A percentile compares a stretch with the other conserved stretches of the same genome.
These are phyloP conservation scores for Ajuga reptans DNA, from an alignment of 305 asterid species.

Conservation along the genomic window DNA sequence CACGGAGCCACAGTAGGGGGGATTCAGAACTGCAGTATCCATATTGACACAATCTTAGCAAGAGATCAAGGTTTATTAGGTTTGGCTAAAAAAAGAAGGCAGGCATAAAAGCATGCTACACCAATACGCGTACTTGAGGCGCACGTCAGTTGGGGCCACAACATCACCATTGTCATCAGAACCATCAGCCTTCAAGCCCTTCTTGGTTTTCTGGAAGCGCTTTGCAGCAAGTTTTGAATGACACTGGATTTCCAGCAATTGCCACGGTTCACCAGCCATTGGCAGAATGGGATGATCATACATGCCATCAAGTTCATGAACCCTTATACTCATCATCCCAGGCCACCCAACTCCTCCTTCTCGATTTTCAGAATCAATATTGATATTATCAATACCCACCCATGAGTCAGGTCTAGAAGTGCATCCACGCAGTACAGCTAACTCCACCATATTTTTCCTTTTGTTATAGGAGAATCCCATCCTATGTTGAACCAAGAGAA, in stretches of 20 bases:
- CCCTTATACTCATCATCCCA: slow-evolving; percentile 99
- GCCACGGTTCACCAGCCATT: slow-evolving; percentile 99
- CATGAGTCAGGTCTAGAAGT: slow-evolving; percentile 72
- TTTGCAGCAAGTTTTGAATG: slow-evolving; percentile 97
- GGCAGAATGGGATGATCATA: slow-evolving; percentile 97
- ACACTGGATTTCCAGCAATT: slow-evolving; percentile 90
- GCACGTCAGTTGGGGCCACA: slow-evolving; percentile 53
- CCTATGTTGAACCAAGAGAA: slow-evolving; percentile 41
- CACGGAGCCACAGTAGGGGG: slow-evolving; percentile 92
- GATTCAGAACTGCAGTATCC: slow-evolving; percentile 78
- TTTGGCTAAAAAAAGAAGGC: slow-evolving; percentile 11
- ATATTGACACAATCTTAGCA: slow-evolving; percentile 21
- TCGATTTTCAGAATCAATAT: slow-evolving; percentile 68
- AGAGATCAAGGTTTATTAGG: background rate
- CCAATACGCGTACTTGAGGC: slow-evolving; percentile 55
- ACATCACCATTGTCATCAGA: slow-evolving; percentile 94
- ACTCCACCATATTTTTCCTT: slow-evolving; percentile 88
- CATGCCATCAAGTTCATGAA: slow-evolving; percentile 99
- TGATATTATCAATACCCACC: slow-evolving; percentile 46
- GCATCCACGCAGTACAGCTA: slow-evolving; percentile 87
- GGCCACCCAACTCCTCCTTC: slow-evolving; percentile 96
- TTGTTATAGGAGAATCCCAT: slow-evolving; percentile 97
- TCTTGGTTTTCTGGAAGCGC: slow-evolving; percentile 88
- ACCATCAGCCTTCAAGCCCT: slow-evolving; percentile 86
- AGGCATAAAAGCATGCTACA: slow-evolving; percentile 16